Base-by-base conservation (phyloP, 139 green algal genomes). In the Volvox africanus region DNA sequence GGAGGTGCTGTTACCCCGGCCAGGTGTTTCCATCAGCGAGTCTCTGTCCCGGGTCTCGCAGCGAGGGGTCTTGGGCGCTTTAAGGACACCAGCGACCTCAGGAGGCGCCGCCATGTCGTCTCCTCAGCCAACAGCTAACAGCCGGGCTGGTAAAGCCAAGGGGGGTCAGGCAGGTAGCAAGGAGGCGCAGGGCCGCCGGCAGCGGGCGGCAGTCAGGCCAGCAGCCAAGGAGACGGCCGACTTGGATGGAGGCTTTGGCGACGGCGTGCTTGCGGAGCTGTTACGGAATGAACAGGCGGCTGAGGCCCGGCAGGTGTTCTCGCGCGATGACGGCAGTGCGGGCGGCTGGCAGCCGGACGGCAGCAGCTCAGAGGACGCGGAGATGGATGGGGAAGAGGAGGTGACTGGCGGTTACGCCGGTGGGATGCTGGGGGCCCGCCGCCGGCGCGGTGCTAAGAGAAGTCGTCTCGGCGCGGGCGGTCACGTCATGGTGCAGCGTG, bases 351-450 rank as follows among this genome's bases (percentile, higher is more conserved):
- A 30, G 71, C 24, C 32, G 71, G 71, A 33, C 26, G 71, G 32
- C 18, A 36, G 33, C 32, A 61, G 76, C 32, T 55, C 14, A 3
- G 80, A 73, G 50, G 80, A 73, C 0, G 80, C 69, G 50, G 80
- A 75, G 32, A 61, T 75, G 80, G 80, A 86, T n/a, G 80, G 55
- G 55, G 80, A 71, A 16, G 79, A 86, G 30, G 80, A 44, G 50
- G 80, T 17, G 32, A 44, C n/a, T 24, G 78, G 33, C 0, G 36
- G 37, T 0, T 22, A 61, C 18, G 50, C 28, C 81, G 81, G 81
- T 33, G 30, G 61, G 35, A 35, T 6, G 71, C 5, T 9, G 44
- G 44, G 44, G 9, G 44, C 44, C 44, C 44, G 9, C 44, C 44
- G 44, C 44, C 44, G 44, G 44, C 44, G 9, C 44, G 44, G 44